phyloP scores from a whole-genome alignment of 208 protist species.

The Endotrypanum monterogeii region DNA sequence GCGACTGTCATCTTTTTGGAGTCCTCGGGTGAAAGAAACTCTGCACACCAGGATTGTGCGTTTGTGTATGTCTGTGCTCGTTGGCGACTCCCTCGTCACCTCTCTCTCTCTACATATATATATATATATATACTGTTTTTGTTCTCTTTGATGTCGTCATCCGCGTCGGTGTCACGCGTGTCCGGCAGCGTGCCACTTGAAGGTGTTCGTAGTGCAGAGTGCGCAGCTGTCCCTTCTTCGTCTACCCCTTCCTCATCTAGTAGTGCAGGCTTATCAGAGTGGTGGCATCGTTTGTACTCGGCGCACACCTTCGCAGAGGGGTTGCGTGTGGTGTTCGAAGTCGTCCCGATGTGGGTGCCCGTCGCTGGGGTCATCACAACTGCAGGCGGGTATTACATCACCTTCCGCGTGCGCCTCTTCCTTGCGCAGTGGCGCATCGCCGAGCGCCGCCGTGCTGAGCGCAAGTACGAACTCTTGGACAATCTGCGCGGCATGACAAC shows the following conservation, averaged over 20 bases:
- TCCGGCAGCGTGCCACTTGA: neutral
- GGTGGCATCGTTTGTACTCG: slow-evolving; percentile 59
- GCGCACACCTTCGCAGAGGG: slow-evolving; percentile 63
- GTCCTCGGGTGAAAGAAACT: neutral
- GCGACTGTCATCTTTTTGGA: neutral
- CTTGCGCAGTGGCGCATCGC: slow-evolving; percentile 74
- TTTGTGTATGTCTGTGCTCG: neutral
- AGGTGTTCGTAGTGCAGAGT: neutral
- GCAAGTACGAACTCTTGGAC: slow-evolving; percentile 72
- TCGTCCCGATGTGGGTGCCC: slow-evolving; percentile 74
- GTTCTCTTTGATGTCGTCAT: slow-evolving; percentile 14
- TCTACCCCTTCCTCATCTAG: slow-evolving; percentile 6
- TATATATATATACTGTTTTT: neutral
- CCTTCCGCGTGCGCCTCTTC: slow-evolving; percentile 73
- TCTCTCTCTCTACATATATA: neutral
- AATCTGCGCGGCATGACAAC: slow-evolving; percentile 49
- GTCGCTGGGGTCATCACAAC: slow-evolving; percentile 43
- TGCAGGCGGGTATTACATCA: slow-evolving; percentile 58
- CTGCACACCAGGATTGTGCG: neutral
- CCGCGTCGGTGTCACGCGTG: slow-evolving; percentile 1
- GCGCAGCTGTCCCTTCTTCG: slow-evolving; percentile 6
- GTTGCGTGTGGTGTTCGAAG: slow-evolving; percentile 43
- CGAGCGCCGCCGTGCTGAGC: slow-evolving; percentile 68
- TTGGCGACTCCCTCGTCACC: neutral
- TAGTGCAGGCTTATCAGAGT: slow-evolving; percentile 17